Conservation (phyloP, 352 stramenopile species). For the Phytopythium helicoides region DNA sequence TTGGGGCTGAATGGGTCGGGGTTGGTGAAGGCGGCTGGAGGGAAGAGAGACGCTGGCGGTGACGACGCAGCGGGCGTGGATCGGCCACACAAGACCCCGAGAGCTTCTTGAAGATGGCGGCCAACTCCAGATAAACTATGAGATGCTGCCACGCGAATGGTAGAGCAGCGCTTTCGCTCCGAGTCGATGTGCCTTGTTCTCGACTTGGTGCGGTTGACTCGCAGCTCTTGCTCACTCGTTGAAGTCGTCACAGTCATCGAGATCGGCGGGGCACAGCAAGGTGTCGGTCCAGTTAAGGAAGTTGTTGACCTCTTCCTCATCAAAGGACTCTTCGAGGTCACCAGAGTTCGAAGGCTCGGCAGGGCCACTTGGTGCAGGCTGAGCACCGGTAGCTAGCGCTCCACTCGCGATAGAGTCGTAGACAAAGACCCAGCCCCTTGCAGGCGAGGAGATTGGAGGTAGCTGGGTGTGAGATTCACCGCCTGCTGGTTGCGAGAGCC, state of each 20-base stretch:
- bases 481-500: not conserved
- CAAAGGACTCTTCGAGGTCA: conserved; percentile 63
- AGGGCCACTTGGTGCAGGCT: not conserved
- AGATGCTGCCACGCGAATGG: no score
- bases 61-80: conserved; percentile 16
- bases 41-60: conserved; percentile 27
- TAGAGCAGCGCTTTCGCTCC: no score
- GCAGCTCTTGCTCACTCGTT: no score
- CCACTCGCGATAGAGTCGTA: conserved; percentile 4
- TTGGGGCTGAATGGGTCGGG: not conserved
- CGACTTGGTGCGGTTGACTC: no score
- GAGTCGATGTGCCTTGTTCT: no score
- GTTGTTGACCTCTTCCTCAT: conserved; percentile 76
- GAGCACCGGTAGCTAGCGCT: not conserved
- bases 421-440: conserved; percentile 18
- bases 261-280: conserved; percentile 38
- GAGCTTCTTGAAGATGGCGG: not conserved
- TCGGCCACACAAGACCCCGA: conserved; percentile 13
- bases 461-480: not conserved
- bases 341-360: conserved; percentile 4
- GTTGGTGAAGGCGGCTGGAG: conserved; percentile 3
- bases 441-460: conserved; percentile 5
- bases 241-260: conserved; percentile 44
- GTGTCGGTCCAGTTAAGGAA: conserved; percentile 82
- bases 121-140: no score